These are phyloP conservation scores for Pholiota microspora DNA, from an alignment of 768 basidiomycete genomes.

Conservation along the genomic window DNA sequence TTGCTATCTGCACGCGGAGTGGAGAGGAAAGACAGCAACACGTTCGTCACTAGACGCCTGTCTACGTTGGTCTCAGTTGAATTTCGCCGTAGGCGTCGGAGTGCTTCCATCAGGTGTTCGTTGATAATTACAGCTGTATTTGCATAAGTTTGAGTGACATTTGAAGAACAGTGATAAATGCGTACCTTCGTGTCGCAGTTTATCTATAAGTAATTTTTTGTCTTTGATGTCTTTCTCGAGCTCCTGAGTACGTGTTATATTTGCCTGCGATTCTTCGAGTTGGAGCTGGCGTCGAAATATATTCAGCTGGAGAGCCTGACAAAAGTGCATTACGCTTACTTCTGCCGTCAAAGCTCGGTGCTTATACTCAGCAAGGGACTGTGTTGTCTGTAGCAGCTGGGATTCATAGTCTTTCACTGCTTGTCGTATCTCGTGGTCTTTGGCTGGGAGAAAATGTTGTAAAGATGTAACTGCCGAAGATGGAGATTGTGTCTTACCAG, in stretches of 20 bases:
- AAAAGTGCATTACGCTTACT: constrained; percentile 36
- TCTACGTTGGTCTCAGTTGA: constrained; percentile 92
- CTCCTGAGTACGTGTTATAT: constrained; percentile 62
- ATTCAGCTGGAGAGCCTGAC: constrained; percentile 1
- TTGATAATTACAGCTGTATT: constrained; percentile 90
- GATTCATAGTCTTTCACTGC: constrained; percentile 81
- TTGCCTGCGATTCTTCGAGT: constrained; percentile 70
- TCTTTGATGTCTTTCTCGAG: constrained; percentile 93
- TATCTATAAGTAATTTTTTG: constrained; percentile 92
- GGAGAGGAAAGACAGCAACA: constrained; percentile 84
- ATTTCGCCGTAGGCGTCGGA: constrained; percentile 88
- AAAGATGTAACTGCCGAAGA: constrained; percentile 3
- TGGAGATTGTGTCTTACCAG: constrained; percentile 50
- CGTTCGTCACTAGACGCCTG: constrained; percentile 89
- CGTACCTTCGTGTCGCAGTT: constrained; percentile 94
- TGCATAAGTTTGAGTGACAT: constrained; percentile 1
- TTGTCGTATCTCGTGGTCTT: constrained; percentile 85
- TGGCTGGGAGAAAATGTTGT: constrained; percentile 47
- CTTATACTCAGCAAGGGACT: constrained; percentile 88
- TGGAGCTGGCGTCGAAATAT: constrained; percentile 45
- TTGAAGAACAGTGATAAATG: constrained; percentile 18
- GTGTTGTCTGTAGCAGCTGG: constrained; percentile 66
- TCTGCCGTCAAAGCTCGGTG: constrained; percentile 87
- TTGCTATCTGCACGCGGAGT: constrained; percentile 92
- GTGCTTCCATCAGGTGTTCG: constrained; percentile 95